Evolutionary conservation across 768 basidiomycete genomes (phyloP), one percentile per base, ranked within the genome.

Genomic region (Rhodosporidiobolus sp.): DNA sequence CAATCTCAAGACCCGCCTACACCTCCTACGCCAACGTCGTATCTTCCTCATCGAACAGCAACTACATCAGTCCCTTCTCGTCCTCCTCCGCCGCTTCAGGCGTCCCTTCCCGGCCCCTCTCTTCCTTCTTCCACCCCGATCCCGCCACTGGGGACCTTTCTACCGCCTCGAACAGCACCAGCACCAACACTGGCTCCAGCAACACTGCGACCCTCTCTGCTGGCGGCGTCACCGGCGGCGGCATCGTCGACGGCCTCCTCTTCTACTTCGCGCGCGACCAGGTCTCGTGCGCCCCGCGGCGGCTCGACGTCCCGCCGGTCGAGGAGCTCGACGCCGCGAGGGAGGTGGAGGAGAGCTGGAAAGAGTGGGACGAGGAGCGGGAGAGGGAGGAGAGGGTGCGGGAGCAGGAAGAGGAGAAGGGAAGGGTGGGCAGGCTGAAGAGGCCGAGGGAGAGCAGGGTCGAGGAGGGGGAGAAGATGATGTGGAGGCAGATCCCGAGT

Each of bases 191-290:
- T n/a, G n/a, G n/a, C n/a, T n/a, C n/a, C n/a, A n/a, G n/a, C n/a
- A n/a, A n/a, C n/a, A n/a, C n/a, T n/a, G n/a, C n/a, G n/a, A 34
- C 35, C 48, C 56, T 66, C 48, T 58, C 65, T 1, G 56, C 65
- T 7, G 70, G 70, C 4, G 70, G 70, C 17, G 65, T 72, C 11
- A 63, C 70, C 22, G 70, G 70, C 34, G 70, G 70, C 4, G 70
- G 70, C 10, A 35, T 67, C 34, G 54, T 67, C 45, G 70, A 72
- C 43, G 64, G 65, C 30, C 35, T 72, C n/a, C 48, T 67, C 22
- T 72, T 72, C 45, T 12, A 57, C 32, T 72, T 57, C 61, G 16
- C 49, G 11, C 50, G n/a, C 24, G 65, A 38, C 6, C 17, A 22
- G 19, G 58, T 64, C 22, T 57, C 54, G 26, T 6, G 24, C 3